phyloP scores from a whole-genome alignment of 164 flowering plant genomes.

The Annona squamosa region DNA sequence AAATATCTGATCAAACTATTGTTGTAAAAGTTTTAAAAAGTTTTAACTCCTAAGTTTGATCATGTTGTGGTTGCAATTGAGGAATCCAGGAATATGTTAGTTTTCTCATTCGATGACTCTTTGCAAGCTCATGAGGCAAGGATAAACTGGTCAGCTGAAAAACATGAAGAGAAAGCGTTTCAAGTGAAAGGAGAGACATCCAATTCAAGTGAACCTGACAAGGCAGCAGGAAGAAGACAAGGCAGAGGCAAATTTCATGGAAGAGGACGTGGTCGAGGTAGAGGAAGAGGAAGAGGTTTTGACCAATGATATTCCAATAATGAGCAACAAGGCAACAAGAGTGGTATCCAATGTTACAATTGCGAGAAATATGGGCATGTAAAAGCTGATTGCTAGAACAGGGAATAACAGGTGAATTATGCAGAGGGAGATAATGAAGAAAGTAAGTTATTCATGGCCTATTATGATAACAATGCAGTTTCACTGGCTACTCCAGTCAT shows the following conservation, averaged over 20 bases:
- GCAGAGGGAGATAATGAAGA: too few relatives aligned
- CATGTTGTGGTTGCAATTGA: not conserved
- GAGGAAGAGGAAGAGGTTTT: not conserved
- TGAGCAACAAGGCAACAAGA: too few relatives aligned
- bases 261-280: not conserved
- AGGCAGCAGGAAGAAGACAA: not conserved
- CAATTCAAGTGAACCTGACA: not conserved
- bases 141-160: not conserved
- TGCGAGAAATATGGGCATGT: too few relatives aligned
- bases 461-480: too few relatives aligned
- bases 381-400: too few relatives aligned
- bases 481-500: not conserved
- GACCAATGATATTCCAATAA: not conserved
- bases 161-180: not conserved
- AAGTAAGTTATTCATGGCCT: too few relatives aligned
- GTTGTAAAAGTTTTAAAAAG: not conserved
- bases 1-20: not conserved
- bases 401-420: too few relatives aligned
- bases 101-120: not conserved
- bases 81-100: not conserved
- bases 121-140: not conserved
- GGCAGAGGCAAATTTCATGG: not conserved
- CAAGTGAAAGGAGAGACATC: conserved; percentile 2
- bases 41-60: conserved; percentile 2
- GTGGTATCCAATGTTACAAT: too few relatives aligned